A percentile compares a stretch with the other conserved stretches of the same genome.
Evolutionary conservation across 225 moss, liverwort and hornwort species (phyloP).

Genomic region (Lunularia cruciata): DNA sequence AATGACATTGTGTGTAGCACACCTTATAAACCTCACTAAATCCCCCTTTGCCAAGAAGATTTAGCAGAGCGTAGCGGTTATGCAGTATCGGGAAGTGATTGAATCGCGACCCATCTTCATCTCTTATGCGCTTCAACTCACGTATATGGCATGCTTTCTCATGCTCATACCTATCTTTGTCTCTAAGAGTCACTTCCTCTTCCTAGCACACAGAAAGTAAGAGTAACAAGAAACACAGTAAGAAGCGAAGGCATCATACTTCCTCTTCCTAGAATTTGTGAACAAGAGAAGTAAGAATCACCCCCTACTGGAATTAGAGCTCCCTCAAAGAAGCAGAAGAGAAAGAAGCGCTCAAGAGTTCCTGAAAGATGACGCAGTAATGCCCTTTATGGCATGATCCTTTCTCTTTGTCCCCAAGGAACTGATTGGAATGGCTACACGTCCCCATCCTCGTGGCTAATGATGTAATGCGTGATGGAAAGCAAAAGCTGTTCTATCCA

Average conservation of each 20-base stretch:
- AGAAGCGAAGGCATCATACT: not conserved
- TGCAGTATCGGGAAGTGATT: constrained; percentile 91
- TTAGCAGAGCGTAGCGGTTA: constrained; percentile 91
- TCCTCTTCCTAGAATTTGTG: not conserved
- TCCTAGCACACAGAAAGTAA: constrained; percentile 46
- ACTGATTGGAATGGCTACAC: too few species aligned
- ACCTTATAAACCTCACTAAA: constrained; percentile 99
- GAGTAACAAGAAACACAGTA: too few species aligned
- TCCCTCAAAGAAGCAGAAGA: too few species aligned
- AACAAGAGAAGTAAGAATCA: not conserved
- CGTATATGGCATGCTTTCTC: constrained; percentile 85
- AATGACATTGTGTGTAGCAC: not conserved
- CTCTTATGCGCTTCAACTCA: constrained; percentile 90
- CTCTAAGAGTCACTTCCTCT: constrained; percentile 79
- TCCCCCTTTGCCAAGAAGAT: constrained; percentile 92
- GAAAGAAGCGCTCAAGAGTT: too few species aligned
- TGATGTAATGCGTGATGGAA: too few species aligned
- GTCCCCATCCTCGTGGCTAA: too few species aligned
- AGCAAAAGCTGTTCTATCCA: too few species aligned
- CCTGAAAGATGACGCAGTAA: too few species aligned
- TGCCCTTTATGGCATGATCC: too few species aligned
- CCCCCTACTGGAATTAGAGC: not conserved
- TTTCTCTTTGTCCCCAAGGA: too few species aligned
- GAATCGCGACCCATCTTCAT: constrained; percentile 94
- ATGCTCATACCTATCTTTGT: constrained; percentile 80